A percentile compares a stretch with the other conserved stretches of the same genome.
These are phyloP conservation scores for Rhamnella rubrinervis DNA, from an alignment of 331 rosid species.

Conservation along the genomic window DNA sequence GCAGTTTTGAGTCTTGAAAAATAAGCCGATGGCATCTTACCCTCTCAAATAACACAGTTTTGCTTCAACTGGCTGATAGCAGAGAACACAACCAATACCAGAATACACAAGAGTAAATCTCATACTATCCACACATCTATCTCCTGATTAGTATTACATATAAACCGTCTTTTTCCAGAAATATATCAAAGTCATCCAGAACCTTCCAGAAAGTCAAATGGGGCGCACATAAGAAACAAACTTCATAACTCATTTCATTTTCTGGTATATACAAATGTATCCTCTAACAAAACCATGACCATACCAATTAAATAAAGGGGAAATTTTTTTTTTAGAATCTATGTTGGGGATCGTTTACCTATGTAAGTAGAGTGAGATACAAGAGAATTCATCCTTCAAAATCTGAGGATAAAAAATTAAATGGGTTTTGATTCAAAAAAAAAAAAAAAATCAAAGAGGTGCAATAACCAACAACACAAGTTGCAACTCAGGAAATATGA, in stretches of 20 bases:
- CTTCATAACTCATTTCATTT: background rate
- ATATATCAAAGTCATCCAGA: slow-evolving; percentile 27
- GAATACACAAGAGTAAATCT: slow-evolving; percentile 41
- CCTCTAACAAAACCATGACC: too few relatives aligned
- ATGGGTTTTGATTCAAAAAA: too few relatives aligned
- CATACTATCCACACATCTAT: slow-evolving; percentile 59
- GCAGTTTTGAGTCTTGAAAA: slow-evolving; percentile 55
- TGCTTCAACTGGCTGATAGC: slow-evolving; percentile 27
- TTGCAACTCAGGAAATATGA: too few relatives aligned
- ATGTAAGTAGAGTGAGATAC: too few relatives aligned
- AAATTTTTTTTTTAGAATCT: too few relatives aligned
- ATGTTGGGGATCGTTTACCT: too few relatives aligned
- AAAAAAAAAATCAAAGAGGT: too few relatives aligned
- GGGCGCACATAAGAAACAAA: background rate
- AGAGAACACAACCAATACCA: slow-evolving; percentile 29
- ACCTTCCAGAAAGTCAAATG: slow-evolving; percentile 30
- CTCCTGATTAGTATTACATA: slow-evolving; percentile 9
- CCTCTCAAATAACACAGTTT: slow-evolving; percentile 39
- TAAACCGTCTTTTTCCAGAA: slow-evolving; percentile 6
- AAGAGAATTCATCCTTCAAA: too few relatives aligned
- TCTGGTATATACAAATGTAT: too few relatives aligned
- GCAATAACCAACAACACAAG: too few relatives aligned
- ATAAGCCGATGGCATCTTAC: slow-evolving; percentile 74
- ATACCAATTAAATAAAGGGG: too few relatives aligned
- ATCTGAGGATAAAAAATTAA: too few relatives aligned